Percentiles rank a stretch among this genome's conserved stretches.
Evolutionary conservation across 2,329 filamentous ascomycete genomes (phyloP).

Genomic region (Metarhizium anisopliae): DNA sequence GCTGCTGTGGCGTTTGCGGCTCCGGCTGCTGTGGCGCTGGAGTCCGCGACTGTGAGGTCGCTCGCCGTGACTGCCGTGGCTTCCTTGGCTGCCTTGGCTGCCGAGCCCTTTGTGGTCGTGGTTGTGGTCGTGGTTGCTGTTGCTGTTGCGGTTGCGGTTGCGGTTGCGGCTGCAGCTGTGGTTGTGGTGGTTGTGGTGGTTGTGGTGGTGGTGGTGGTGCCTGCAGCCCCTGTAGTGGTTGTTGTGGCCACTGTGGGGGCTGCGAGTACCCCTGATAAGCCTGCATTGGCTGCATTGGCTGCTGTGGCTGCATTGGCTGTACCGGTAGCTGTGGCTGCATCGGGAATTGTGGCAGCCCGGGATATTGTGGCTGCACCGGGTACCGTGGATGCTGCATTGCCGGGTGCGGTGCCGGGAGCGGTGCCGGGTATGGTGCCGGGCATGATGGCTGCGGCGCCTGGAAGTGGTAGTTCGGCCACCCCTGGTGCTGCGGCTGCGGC

Average conservation of each 20-base stretch:
- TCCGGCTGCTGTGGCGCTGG: background rate
- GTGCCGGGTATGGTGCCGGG: no score
- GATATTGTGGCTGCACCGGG: background rate
- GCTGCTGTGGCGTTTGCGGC: background rate
- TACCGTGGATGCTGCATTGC: background rate
- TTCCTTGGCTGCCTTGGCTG: background rate
- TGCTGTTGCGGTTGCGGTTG: background rate
- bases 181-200: no score
- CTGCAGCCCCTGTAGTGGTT: background rate
- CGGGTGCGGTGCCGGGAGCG: no score
- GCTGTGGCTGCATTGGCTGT: background rate
- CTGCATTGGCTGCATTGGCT: no score
- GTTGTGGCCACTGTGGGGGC: no score
- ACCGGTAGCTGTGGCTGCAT: background rate
- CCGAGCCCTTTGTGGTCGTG: background rate
- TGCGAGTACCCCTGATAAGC: no score
- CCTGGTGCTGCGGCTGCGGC: no score
- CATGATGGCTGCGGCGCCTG: no score
- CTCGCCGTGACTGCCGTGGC: background rate
- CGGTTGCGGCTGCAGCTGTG: no score
- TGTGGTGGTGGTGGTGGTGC: background rate
- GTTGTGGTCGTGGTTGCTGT: background rate
- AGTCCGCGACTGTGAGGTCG: no score
- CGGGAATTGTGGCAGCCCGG: background rate
- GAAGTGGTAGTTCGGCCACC: no score